These are phyloP conservation scores for Agarophyton chilense DNA, from an alignment of 23 red algal genomes.

Conservation along the genomic window DNA sequence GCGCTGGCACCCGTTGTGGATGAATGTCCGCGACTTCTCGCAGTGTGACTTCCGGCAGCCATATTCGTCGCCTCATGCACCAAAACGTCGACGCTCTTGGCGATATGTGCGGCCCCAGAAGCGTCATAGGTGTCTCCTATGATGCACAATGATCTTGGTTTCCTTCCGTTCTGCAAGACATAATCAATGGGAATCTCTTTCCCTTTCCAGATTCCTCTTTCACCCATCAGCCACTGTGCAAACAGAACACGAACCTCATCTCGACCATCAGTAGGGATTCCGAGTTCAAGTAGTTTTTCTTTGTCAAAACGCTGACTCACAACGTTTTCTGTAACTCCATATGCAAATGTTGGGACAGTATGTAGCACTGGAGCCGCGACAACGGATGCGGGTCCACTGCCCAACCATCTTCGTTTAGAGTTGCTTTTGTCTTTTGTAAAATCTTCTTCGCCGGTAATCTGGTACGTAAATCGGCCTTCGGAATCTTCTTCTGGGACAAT, in stretches of 20 bases:
- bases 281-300: slow-evolving; percentile 25
- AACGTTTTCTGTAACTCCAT: slow-evolving; percentile 69
- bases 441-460: neutral
- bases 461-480: slow-evolving; percentile 41
- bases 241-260: slow-evolving; percentile 28
- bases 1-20: slow-evolving; percentile 64
- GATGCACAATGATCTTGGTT: slow-evolving; percentile 66
- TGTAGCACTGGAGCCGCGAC: slow-evolving; percentile 74
- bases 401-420: slow-evolving; percentile 4
- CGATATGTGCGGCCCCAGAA: slow-evolving; percentile 47
- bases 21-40: slow-evolving; percentile 65
- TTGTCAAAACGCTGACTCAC: slow-evolving; percentile 47
- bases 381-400: slow-evolving; percentile 51
- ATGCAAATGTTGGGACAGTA: slow-evolving; percentile 84
- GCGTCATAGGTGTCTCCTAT: slow-evolving; percentile 88
- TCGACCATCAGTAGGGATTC: slow-evolving; percentile 36
- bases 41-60: slow-evolving; percentile 50
- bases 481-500: slow-evolving; percentile 4
- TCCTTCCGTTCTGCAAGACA: slow-evolving; percentile 30
- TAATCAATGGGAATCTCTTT: slow-evolving; percentile 46
- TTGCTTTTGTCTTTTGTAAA: neutral
- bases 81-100: slow-evolving; percentile 70
- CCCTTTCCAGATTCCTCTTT: slow-evolving; percentile 52
- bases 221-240: slow-evolving; percentile 26
- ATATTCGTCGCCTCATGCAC: slow-evolving; percentile 93